Conservation (phyloP, 768 basidiomycete species). For the Boletellus ananas region DNA sequence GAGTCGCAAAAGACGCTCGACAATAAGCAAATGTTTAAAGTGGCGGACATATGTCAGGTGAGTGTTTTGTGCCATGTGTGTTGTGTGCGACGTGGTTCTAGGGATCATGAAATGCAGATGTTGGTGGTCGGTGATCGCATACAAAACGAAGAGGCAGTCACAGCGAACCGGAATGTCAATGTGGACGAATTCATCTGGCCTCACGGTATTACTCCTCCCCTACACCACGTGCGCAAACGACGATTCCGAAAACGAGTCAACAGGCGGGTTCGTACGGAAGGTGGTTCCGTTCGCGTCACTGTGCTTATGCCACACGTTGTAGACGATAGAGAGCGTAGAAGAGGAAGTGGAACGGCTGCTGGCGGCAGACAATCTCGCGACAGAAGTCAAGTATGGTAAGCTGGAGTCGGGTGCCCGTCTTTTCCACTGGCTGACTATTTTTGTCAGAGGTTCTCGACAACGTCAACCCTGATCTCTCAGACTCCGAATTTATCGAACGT, state of each 20-base stretch:
- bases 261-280: constrained; percentile 51
- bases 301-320: constrained; percentile 6
- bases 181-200: constrained; percentile 97
- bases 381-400: constrained; percentile 74
- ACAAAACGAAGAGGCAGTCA: constrained; percentile 62
- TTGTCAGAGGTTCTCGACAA: constrained; percentile 76
- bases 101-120: constrained; percentile 58
- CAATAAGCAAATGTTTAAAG: constrained; percentile 97
- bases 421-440: not conserved
- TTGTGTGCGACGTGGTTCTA: constrained; percentile 10
- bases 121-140: constrained; percentile 79
- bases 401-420: not conserved
- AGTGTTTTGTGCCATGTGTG: constrained; percentile 8
- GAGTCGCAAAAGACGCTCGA: constrained; percentile 96
- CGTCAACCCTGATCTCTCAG: constrained; percentile 86
- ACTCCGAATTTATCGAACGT: constrained; percentile 79
- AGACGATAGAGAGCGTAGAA: constrained; percentile 95
- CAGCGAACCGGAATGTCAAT: constrained; percentile 67
- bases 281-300: not conserved
- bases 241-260: constrained; percentile 90
- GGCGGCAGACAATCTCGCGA: constrained; percentile 72
- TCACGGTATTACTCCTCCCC: constrained; percentile 91
- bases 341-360: constrained; percentile 87
- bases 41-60: constrained; percentile 97
- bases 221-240: constrained; percentile 86